These are phyloP conservation scores for Simplicillium aogashimaense DNA, from an alignment of 2,329 filamentous ascomycete species.

Conservation along the genomic window DNA sequence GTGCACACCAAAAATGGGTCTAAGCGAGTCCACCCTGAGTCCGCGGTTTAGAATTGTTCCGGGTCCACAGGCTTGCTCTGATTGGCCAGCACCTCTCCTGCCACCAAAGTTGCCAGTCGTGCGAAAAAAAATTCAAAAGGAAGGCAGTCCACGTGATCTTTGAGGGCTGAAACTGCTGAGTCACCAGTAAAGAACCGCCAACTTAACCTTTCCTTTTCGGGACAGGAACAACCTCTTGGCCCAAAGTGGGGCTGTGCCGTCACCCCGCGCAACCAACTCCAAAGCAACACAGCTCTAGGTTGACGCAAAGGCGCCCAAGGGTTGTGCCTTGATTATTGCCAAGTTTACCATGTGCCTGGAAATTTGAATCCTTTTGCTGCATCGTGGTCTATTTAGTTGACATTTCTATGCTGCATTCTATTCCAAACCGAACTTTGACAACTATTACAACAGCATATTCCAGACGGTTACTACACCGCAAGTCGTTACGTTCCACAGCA, in stretches of 20 bases:
- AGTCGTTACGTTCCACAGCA: too few relatives aligned
- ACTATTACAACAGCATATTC: too few relatives aligned
- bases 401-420: neutral
- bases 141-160: too few relatives aligned
- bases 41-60: constrained; percentile 18
- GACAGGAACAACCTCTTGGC: too few relatives aligned
- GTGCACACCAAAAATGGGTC: constrained; percentile 23
- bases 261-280: constrained; percentile 7
- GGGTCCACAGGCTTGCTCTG: constrained; percentile 9
- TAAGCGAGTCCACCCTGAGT: constrained; percentile 22
- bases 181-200: too few relatives aligned
- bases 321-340: neutral
- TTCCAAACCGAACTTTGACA: neutral
- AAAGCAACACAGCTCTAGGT: constrained; percentile 3
- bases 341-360: neutral
- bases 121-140: neutral
- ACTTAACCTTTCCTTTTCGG: too few relatives aligned
- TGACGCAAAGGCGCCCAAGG: neutral
- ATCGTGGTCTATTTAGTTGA: neutral
- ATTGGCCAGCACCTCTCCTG: constrained; percentile 12
- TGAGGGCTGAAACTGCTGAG: too few relatives aligned
- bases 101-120: neutral
- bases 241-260: constrained; percentile 1
- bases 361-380: neutral
- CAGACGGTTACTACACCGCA: too few relatives aligned